These are phyloP conservation scores for Monilinia laxa DNA, from an alignment of 2,329 filamentous ascomycete species.

Conservation along the genomic window DNA sequence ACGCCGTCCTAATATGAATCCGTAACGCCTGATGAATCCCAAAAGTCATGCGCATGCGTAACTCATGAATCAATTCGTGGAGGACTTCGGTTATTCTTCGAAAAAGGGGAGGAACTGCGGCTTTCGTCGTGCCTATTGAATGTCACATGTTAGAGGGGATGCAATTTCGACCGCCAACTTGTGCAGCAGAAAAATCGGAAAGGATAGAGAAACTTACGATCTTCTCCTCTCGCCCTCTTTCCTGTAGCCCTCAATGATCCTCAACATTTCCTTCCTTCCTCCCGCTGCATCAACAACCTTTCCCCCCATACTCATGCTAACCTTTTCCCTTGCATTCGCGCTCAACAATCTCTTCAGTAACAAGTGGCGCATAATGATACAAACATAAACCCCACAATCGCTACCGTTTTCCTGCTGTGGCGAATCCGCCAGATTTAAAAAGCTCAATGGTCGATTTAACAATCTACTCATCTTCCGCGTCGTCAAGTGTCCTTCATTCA, in stretches of 20 bases:
- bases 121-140: conserved; percentile 25
- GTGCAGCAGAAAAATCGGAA: background rate
- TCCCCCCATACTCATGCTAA: conserved; percentile 89
- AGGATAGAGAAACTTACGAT: conserved; percentile 60
- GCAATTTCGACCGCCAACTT: background rate
- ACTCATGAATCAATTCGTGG: conserved; percentile 30
- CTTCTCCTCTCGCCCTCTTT: conserved; percentile 83
- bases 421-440: conserved; percentile 78
- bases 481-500: conserved; percentile 67
- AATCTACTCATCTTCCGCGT: conserved; percentile 68
- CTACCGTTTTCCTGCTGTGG: conserved; percentile 90
- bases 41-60: background rate
- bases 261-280: conserved; percentile 86
- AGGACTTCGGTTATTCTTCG: conserved; percentile 24
- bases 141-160: background rate
- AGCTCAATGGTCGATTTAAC: conserved; percentile 66
- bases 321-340: conserved; percentile 78
- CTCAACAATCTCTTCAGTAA: conserved; percentile 78
- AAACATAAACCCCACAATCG: conserved; percentile 96
- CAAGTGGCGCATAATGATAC: conserved; percentile 91
- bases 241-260: conserved; percentile 80
- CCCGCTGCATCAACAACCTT: conserved; percentile 78
- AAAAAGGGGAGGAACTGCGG: conserved; percentile 27
- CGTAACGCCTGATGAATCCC: conserved; percentile 6
- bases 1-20: background rate